phyloP scores from a whole-genome alignment of 257 asterid genomes.

The Nicotiana undulata region DNA sequence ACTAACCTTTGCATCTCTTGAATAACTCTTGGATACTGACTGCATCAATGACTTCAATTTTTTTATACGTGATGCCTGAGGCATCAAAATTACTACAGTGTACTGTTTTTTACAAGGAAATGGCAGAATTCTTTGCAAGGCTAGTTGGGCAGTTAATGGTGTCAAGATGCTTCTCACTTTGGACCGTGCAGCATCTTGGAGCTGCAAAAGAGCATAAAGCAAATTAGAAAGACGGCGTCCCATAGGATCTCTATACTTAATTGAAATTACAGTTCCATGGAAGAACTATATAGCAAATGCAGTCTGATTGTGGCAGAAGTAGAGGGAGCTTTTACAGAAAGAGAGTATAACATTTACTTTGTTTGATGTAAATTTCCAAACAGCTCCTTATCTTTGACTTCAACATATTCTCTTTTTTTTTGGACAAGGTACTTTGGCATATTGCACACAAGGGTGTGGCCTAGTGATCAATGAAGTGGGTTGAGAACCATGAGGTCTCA shows the following conservation, averaged over 20 bases:
- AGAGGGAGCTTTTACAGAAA: not conserved
- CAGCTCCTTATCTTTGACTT: not conserved
- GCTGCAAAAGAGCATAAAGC: conserved; percentile 33
- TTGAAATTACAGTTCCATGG: not conserved
- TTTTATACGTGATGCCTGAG: conserved; percentile 59
- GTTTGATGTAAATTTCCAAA: not conserved
- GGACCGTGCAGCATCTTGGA: conserved; percentile 70
- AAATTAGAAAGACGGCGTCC: not conserved
- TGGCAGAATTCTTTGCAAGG: conserved; percentile 69
- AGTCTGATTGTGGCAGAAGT: not conserved
- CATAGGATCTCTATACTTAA: not conserved
- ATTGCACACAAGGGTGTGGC: too few species aligned
- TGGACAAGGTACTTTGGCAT: too few species aligned
- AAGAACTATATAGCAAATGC: not conserved
- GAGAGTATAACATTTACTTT: not conserved
- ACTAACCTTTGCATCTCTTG: conserved; percentile 70
- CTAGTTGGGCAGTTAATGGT: conserved; percentile 64
- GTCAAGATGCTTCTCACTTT: conserved; percentile 52
- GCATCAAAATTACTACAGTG: conserved; percentile 89
- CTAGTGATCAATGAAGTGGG: too few species aligned
- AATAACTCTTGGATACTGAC: conserved; percentile 20
- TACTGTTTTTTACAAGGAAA: conserved; percentile 87
- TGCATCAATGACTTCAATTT: conserved; percentile 40
- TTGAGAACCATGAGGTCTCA: too few species aligned
- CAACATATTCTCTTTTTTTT: too few species aligned